Percentiles rank a stretch among this genome's conserved stretches.
phyloP scores from a whole-genome alignment of 441 rosid genomes.

The Capsella rubella region DNA sequence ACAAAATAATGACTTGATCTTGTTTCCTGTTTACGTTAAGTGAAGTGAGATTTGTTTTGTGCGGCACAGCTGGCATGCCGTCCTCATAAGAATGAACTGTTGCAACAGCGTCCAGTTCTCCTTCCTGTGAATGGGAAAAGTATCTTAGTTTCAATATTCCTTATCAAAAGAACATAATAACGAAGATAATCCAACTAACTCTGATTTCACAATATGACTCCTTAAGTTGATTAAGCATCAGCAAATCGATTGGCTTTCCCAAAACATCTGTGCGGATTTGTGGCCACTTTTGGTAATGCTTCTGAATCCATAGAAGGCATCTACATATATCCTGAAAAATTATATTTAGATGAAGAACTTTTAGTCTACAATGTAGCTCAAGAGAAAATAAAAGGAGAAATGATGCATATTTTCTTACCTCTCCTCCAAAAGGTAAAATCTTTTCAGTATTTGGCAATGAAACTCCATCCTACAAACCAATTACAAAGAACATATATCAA shows the following conservation, averaged over 20 bases:
- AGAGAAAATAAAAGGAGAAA: conserved; percentile 28
- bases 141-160: conserved; percentile 12
- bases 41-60: conserved; percentile 86
- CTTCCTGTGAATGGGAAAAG: conserved; percentile 60
- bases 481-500: not conserved
- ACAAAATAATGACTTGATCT: not conserved
- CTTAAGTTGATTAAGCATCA: conserved; percentile 86
- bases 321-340: conserved; percentile 88
- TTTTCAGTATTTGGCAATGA: conserved; percentile 93
- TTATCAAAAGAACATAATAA: conserved; percentile 6
- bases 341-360: not conserved
- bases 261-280: conserved; percentile 79
- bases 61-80: conserved; percentile 74
- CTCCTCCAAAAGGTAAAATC: conserved; percentile 97
- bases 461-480: conserved; percentile 83
- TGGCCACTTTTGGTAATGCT: conserved; percentile 97
- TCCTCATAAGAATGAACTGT: conserved; percentile 85
- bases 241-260: conserved; percentile 80
- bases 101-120: conserved; percentile 74
- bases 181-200: conserved; percentile 52
- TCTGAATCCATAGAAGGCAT: conserved; percentile 97
- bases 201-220: conserved; percentile 81
- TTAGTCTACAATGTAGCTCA: conserved; percentile 30
- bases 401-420: conserved; percentile 53
- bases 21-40: conserved; percentile 65